phyloP scores from a whole-genome alignment of 306 rosid genomes.

The Lablab purpureus region DNA sequence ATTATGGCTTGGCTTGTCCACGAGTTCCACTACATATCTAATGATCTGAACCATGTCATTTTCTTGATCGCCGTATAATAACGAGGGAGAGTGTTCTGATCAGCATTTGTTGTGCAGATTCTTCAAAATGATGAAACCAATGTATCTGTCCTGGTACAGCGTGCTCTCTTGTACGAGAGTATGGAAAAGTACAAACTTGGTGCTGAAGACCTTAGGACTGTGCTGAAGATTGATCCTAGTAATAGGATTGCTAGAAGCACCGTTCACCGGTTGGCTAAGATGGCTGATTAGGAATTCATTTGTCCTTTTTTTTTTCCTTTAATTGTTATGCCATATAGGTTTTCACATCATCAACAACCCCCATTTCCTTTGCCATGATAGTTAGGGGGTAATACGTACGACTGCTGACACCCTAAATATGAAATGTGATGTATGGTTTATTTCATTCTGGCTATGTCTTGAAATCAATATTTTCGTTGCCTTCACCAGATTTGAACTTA shows the following conservation, averaged over 20 bases:
- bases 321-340: constrained; percentile 25
- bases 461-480: constrained; percentile 47
- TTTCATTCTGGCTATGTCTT: constrained; percentile 43
- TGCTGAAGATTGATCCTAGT: constrained; percentile 87
- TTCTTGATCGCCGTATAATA: constrained; percentile 23
- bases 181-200: constrained; percentile 99
- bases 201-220: constrained; percentile 90
- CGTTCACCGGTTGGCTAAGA: constrained; percentile 80
- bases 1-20: constrained; percentile 9
- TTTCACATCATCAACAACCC: constrained; percentile 45
- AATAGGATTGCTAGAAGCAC: constrained; percentile 97
- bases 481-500: constrained; percentile 40
- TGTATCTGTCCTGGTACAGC: constrained; percentile 86
- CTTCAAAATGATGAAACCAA: constrained; percentile 71
- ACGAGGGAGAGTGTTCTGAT: constrained; percentile 38
- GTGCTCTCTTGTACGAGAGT: constrained; percentile 95
- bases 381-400: constrained; percentile 46
- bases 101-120: constrained; percentile 62
- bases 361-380: constrained; percentile 30
- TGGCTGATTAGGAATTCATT: constrained; percentile 72
- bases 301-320: not conserved
- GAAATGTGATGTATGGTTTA: constrained; percentile 51
- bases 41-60: constrained; percentile 14
- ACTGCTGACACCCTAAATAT: constrained; percentile 38
- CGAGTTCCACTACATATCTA: not conserved